Conservation (phyloP, 164 flowering plant species). For the Platanus orientalis region DNA sequence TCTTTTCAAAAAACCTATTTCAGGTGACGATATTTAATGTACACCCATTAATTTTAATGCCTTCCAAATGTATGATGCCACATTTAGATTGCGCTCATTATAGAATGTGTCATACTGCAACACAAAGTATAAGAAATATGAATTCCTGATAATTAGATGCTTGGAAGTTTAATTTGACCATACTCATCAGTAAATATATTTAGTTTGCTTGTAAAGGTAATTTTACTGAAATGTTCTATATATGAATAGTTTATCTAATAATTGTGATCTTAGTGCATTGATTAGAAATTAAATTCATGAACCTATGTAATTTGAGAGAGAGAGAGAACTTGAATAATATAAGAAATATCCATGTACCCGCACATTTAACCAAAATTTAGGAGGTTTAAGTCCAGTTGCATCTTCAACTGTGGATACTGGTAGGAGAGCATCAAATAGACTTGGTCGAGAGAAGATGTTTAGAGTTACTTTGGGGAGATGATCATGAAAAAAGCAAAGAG, state of each 20-base stretch:
- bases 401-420: slow-evolving; percentile 44
- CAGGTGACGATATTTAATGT: slow-evolving; percentile 72
- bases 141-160: background rate
- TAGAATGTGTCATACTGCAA: slow-evolving; percentile 69
- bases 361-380: slow-evolving; percentile 67
- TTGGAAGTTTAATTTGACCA: background rate
- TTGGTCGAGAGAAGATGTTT: slow-evolving; percentile 37
- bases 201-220: too few relatives aligned
- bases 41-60: slow-evolving; percentile 13
- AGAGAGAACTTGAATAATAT: background rate
- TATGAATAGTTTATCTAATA: too few relatives aligned
- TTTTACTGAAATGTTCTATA: too few relatives aligned
- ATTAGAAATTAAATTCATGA: too few relatives aligned
- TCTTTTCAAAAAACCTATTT: slow-evolving; percentile 63
- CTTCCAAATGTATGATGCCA: slow-evolving; percentile 24
- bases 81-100: slow-evolving; percentile 36
- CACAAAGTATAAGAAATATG: background rate
- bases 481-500: background rate
- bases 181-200: background rate
- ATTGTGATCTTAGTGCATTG: too few relatives aligned
- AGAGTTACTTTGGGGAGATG: slow-evolving; percentile 54
- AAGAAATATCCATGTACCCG: slow-evolving; percentile 33
- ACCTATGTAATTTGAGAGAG: too few relatives aligned
- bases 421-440: slow-evolving; percentile 39
- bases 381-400: slow-evolving; percentile 23